Conservation (phyloP, 2,329 filamentous ascomycete genomes). For the Ophiostoma novo-ulmi region DNA sequence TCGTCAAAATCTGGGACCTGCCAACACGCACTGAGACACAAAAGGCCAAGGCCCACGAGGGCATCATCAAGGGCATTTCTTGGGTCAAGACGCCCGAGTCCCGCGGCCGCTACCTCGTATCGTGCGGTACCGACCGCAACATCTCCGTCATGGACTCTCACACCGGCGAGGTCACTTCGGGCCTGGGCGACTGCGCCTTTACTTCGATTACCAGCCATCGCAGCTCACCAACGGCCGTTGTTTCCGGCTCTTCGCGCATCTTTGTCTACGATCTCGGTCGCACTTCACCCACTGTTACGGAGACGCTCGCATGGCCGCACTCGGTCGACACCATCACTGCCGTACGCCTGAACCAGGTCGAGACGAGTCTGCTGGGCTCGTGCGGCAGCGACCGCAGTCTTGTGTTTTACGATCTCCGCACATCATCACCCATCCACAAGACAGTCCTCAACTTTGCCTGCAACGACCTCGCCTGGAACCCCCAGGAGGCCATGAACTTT, state of each 20-base stretch:
- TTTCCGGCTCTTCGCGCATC: constrained; percentile 27
- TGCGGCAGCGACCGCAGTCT: constrained; percentile 80
- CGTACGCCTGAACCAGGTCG: constrained; percentile 85
- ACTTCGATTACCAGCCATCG: constrained; percentile 43
- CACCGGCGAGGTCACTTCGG: constrained; percentile 74
- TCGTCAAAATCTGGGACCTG: constrained; percentile 69
- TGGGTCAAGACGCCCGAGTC: constrained; percentile 70
- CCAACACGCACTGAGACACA: constrained; percentile 66
- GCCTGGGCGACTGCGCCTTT: constrained; percentile 77
- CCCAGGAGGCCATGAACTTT: constrained; percentile 66
- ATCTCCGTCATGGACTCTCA: constrained; percentile 93
- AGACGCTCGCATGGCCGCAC: constrained; percentile 42
- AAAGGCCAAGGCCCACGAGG: constrained; percentile 73
- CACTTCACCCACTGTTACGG: constrained; percentile 23
- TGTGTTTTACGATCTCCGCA: constrained; percentile 87
- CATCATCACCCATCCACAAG: constrained; percentile 74
- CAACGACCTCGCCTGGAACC: constrained; percentile 87
- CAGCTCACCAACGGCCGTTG: constrained; percentile 24
- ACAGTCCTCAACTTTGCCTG: constrained; percentile 75
- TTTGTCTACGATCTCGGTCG: constrained; percentile 27
- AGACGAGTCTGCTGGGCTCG: constrained; percentile 85
- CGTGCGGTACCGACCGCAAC: constrained; percentile 74
- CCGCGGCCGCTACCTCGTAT: constrained; percentile 27
- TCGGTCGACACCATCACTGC: constrained; percentile 73
- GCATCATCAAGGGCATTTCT: constrained; percentile 37